Base-by-base conservation (phyloP, 2,329 filamentous ascomycete genomes). In the Curvularia sp. region DNA sequence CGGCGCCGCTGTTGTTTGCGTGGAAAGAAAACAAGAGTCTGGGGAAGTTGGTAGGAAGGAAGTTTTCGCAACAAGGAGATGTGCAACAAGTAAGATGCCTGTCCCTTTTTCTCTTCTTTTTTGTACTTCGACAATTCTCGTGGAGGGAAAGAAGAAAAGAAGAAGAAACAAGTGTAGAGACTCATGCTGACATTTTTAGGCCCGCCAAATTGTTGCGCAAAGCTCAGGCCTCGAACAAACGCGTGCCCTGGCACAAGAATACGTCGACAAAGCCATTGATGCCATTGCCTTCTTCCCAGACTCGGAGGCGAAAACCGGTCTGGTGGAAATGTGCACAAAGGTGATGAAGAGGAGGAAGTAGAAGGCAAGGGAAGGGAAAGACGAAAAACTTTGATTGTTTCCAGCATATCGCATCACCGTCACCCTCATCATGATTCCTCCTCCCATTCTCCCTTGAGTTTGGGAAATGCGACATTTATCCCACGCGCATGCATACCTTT, bases 151-250 rank as follows among this genome's bases (percentile, higher is more conserved):
- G 7, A 13, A 10, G 7, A 9, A 13, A 13, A n/a, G 18, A 27
- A 27, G 1, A 15, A 18, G 3, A 30, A 30, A n/a, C n/a, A n/a
- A n/a, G n/a, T n/a, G 32, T 39, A 39, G n/a, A 12, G 18, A 1
- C 15, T 5, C 7, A 27, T n/a, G 18, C 18, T 30, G 13, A 30
- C 18, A 42, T 12, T 12, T 45, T 8, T 41, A 98, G 94, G 95
- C 95, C 61, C 89, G 93, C 72, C 86, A 94, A 63, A 81, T 98
- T 47, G 95, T 99, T 19, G 83, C 90, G 28, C 82, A 87, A 67
- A 96, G 91, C 74, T 87, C 95, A 69, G 95, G 95, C 18, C 88
- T 99, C 46, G 91, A 97, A 76, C 92, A 97, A 78, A 99, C 95
- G 1, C 87, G 93, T 67, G 91, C 89, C 7, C 83, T 99, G 28